Evolutionary conservation across 352 stramenopile genomes (phyloP).

Genomic region (Phytophthora boehmeriae): DNA sequence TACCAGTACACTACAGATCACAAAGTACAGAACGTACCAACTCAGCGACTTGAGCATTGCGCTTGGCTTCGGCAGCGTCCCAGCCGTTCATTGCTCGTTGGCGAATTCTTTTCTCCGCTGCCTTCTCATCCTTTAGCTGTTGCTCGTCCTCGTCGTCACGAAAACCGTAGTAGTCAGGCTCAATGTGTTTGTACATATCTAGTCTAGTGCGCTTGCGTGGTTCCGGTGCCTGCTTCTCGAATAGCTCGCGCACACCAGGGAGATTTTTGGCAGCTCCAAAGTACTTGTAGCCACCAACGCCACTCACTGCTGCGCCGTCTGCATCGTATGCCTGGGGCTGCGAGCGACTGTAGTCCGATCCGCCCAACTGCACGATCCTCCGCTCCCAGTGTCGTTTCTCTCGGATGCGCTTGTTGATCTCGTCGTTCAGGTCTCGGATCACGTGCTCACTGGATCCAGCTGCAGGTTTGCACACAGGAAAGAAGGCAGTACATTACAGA

Average conservation of each 20-base stretch:
- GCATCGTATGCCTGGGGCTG: conserved; percentile 81
- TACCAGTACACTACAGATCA: background rate
- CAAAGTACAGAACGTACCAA: conserved; percentile 28
- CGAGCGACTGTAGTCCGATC: conserved; percentile 85
- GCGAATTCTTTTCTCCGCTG: conserved; percentile 49
- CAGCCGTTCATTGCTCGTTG: conserved; percentile 61
- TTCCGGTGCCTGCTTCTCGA: conserved; percentile 83
- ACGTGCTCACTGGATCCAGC: conserved; percentile 94
- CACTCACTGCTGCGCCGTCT: conserved; percentile 75
- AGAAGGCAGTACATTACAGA: background rate
- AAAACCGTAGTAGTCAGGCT: conserved; percentile 85
- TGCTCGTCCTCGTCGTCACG: conserved; percentile 68
- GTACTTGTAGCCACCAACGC: conserved; percentile 93
- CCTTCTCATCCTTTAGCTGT: conserved; percentile 52
- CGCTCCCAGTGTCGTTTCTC: conserved; percentile 92
- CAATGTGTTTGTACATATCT: conserved; percentile 93
- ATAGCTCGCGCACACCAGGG: conserved; percentile 95
- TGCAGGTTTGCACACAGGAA: conserved; percentile 21
- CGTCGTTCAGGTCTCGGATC: conserved; percentile 98
- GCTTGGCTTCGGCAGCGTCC: conserved; percentile 53
- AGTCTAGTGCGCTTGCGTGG: conserved; percentile 59
- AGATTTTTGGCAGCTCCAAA: conserved; percentile 97
- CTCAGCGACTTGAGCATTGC: conserved; percentile 40
- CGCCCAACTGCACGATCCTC: conserved; percentile 91
- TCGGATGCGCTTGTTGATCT: conserved; percentile 98